phyloP scores from a whole-genome alignment of 2,329 filamentous ascomycete genomes.

The Arthrinium puccinioides region DNA sequence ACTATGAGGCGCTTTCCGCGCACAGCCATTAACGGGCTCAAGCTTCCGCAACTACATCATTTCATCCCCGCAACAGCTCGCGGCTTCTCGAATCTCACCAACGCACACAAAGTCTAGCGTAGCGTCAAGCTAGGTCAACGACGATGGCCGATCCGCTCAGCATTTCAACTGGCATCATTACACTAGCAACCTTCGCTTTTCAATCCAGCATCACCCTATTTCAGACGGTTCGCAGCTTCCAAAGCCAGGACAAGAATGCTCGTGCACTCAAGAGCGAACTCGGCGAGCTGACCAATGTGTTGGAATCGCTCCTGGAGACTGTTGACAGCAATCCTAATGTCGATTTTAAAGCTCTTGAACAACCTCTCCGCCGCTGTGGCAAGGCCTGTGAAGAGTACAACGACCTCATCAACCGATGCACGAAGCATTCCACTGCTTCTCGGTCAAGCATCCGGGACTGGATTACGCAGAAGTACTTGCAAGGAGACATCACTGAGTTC shows the following conservation, averaged over 20 bases:
- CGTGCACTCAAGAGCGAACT: conserved; percentile 3
- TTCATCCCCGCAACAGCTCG: too few relatives aligned
- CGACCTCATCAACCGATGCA: conserved; percentile 2
- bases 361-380: conserved; percentile 3
- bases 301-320: conserved; percentile 5
- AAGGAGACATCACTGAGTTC: conserved; percentile 6
- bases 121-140: too few relatives aligned
- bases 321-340: background rate
- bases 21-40: too few relatives aligned
- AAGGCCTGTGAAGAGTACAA: conserved; percentile 5
- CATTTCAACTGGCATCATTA: background rate
- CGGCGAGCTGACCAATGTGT: background rate
- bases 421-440: conserved; percentile 2
- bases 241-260: conserved; percentile 1
- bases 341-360: conserved; percentile 2
- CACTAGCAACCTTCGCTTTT: conserved; percentile 1
- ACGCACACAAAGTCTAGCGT: too few relatives aligned
- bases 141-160: background rate
- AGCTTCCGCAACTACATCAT: too few relatives aligned
- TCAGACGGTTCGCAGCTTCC: conserved; percentile 1
- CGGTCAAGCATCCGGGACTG: conserved; percentile 6
- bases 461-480: conserved; percentile 5
- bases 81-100: too few relatives aligned
- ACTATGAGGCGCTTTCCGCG: too few relatives aligned
- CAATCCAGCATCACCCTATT: conserved; percentile 4